Percentiles rank a stretch among this genome's conserved stretches.
These are phyloP conservation scores for Trichoderma parareesei DNA, from an alignment of 495 filamentous ascomycete species.

Conservation along the genomic window DNA sequence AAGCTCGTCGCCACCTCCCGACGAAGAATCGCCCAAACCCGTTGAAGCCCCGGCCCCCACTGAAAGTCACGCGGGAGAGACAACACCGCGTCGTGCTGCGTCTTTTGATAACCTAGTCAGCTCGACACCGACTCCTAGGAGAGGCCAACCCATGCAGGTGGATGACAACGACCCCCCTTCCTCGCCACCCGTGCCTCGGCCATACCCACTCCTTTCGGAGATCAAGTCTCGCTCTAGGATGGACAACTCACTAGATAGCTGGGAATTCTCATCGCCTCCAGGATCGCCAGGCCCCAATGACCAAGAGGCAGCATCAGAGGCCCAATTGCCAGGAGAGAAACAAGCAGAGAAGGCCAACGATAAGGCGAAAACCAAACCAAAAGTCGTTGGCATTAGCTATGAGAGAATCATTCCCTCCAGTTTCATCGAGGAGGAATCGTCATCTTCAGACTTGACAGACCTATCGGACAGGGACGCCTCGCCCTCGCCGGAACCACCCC, in stretches of 20 bases:
- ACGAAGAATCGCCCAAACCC: conserved; percentile 7
- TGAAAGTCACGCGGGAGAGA: conserved; percentile 16
- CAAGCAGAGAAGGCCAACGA: not conserved
- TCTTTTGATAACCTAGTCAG: conserved; percentile 56
- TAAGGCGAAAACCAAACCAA: not conserved
- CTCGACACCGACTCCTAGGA: conserved; percentile 73
- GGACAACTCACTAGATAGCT: conserved; percentile 31
- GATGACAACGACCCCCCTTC: conserved; percentile 41
- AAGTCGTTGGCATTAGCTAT: not conserved
- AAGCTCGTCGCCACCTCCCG: conserved; percentile 31
- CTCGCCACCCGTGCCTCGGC: conserved; percentile 43
- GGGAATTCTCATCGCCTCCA: conserved; percentile 39
- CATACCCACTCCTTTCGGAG: conserved; percentile 43
- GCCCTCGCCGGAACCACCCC: not conserved
- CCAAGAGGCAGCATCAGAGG: conserved; percentile 14
- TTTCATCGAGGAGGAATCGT: not conserved
- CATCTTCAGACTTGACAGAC: not conserved
- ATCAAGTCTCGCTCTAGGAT: conserved; percentile 35
- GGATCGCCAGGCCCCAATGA: conserved; percentile 31
- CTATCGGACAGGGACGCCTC: not conserved
- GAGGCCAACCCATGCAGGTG: conserved; percentile 34
- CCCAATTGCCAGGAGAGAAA: conserved; percentile 11
- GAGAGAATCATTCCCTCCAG: conserved; percentile 8
- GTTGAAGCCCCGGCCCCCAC: not conserved
- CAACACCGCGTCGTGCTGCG: conserved; percentile 31